phyloP scores from a whole-genome alignment of 2,329 filamentous ascomycete species.

The Botryotinia narcissicola region DNA sequence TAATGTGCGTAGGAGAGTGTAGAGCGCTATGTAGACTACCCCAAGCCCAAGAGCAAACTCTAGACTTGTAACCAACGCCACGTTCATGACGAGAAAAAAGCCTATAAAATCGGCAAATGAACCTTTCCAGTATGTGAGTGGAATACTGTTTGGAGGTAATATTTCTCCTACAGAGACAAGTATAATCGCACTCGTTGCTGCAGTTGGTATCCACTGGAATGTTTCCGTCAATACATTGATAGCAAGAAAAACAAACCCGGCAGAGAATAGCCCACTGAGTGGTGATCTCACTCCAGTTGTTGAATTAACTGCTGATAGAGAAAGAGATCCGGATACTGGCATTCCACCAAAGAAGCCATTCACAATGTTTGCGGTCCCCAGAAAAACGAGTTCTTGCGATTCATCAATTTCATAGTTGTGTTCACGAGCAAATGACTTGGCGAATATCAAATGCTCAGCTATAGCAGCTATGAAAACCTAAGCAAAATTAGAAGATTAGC shows the following conservation, averaged over 20 bases:
- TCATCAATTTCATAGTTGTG: constrained; percentile 63
- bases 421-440: constrained; percentile 59
- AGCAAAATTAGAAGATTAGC: background rate
- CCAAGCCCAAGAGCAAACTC: constrained; percentile 3
- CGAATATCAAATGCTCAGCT: constrained; percentile 64
- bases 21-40: background rate
- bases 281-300: constrained; percentile 62
- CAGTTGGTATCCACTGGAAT: constrained; percentile 66
- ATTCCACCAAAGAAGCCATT: constrained; percentile 65
- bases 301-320: constrained; percentile 65
- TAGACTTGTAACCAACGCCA: background rate
- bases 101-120: constrained; percentile 64
- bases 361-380: constrained; percentile 60
- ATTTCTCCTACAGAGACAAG: constrained; percentile 13
- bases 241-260: constrained; percentile 59
- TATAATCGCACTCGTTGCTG: constrained; percentile 63
- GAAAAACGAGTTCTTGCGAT: constrained; percentile 63
- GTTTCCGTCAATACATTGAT: constrained; percentile 60
- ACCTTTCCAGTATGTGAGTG: constrained; percentile 40
- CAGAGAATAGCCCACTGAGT: constrained; percentile 58
- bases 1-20: constrained; percentile 5
- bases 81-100: constrained; percentile 26
- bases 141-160: background rate
- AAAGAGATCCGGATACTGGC: constrained; percentile 65
- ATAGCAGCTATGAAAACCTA: constrained; percentile 51